Conservation (phyloP, 2,329 filamentous ascomycete genomes). For the Curvularia hawaiiensis region DNA sequence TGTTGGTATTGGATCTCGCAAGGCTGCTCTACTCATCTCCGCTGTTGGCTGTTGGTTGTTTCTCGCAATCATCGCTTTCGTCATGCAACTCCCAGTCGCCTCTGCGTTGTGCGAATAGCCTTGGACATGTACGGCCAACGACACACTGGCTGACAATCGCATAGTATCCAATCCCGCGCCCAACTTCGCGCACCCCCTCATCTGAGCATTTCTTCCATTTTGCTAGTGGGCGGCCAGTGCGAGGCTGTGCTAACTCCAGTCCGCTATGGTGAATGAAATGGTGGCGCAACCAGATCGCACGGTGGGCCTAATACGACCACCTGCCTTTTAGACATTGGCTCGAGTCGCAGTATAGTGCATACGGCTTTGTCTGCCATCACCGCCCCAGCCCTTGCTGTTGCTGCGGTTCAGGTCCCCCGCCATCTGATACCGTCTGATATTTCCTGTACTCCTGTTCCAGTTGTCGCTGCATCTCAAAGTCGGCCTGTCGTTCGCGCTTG, state of each 20-base stretch:
- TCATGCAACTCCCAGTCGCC: neutral
- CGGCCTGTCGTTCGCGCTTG: conserved; percentile 87
- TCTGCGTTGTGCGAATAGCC: neutral
- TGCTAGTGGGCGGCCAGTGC: neutral
- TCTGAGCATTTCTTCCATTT: neutral
- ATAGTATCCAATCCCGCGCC: neutral
- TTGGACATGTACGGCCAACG: neutral
- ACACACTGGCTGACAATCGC: neutral
- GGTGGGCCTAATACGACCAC: conserved; percentile 9
- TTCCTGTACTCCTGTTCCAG: conserved; percentile 91
- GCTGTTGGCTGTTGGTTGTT: neutral
- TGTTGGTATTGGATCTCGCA: neutral
- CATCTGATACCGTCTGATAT: conserved; percentile 73
- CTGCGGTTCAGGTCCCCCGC: conserved; percentile 35
- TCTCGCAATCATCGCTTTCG: neutral
- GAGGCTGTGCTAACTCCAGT: conserved; percentile 14
- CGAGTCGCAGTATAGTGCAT: conserved; percentile 3
- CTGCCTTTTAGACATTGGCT: conserved; percentile 6
- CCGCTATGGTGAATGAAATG: conserved; percentile 11
- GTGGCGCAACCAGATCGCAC: conserved; percentile 20
- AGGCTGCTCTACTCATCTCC: neutral
- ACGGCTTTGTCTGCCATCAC: conserved; percentile 2
- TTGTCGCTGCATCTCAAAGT: conserved; percentile 88
- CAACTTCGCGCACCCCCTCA: neutral
- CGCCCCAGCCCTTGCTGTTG: conserved; percentile 24